Evolutionary conservation across 257 asterid species (phyloP).

Genomic region (Perilla frutescens): DNA sequence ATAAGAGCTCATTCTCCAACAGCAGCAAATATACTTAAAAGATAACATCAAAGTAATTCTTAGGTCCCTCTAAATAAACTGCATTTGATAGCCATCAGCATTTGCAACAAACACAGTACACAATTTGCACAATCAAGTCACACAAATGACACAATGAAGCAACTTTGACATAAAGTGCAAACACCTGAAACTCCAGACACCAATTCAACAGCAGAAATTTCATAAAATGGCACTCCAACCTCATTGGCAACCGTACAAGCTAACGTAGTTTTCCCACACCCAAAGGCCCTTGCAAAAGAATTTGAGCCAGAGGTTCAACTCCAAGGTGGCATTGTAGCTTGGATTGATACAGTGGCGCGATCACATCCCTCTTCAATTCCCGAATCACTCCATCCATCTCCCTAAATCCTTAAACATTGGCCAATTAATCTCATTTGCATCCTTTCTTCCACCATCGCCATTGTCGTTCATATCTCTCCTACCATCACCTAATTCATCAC

Average conservation of each 20-base stretch:
- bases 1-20: too few relatives aligned
- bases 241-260: conserved; percentile 98
- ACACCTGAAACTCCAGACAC: conserved; percentile 93
- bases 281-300: conserved; percentile 89
- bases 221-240: conserved; percentile 75
- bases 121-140: too few relatives aligned
- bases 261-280: conserved; percentile 93
- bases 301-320: conserved; percentile 74
- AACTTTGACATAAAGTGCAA: background rate
- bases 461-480: too few relatives aligned
- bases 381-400: conserved; percentile 68
- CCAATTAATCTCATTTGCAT: conserved; percentile 45
- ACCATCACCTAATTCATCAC: conserved; percentile 51
- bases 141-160: background rate
- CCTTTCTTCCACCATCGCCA: conserved; percentile 32
- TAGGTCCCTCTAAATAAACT: too few relatives aligned
- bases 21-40: too few relatives aligned
- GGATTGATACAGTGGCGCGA: conserved; percentile 73
- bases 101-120: too few relatives aligned
- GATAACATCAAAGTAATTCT: too few relatives aligned
- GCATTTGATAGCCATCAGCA: too few relatives aligned
- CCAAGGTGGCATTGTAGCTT: conserved; percentile 62
- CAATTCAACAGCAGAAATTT: conserved; percentile 86
- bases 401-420: too few relatives aligned
- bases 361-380: conserved; percentile 74